These are phyloP conservation scores for Candida pseudoglaebosa DNA, from an alignment of 805 yeast species.

Conservation along the genomic window DNA sequence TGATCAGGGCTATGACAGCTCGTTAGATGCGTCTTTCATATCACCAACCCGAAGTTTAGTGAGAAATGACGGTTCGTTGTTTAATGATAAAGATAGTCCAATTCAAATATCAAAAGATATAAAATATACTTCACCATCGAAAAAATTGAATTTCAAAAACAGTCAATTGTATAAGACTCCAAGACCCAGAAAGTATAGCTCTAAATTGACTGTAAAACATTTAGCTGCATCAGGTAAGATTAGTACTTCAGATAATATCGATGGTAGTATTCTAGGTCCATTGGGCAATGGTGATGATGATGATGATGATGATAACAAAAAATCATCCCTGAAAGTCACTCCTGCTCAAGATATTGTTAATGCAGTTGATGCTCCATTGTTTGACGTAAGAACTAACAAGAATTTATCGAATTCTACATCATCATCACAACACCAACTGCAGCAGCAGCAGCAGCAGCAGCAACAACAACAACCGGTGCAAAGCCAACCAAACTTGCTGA, in stretches of 20 bases:
- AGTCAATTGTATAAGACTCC: conserved; percentile 28
- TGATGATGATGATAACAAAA: too few relatives aligned
- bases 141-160: conserved; percentile 25
- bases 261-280: conserved; percentile 29
- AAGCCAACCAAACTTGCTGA: conserved; percentile 9
- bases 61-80: conserved; percentile 23
- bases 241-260: conserved; percentile 7
- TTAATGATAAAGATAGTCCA: conserved; percentile 31
- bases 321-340: conserved; percentile 15
- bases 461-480: conserved; percentile 5
- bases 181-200: conserved; percentile 26
- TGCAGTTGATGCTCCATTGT: conserved; percentile 54
- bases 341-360: conserved; percentile 31
- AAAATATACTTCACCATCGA: conserved; percentile 11
- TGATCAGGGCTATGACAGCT: conserved; percentile 20
- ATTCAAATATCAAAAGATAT: conserved; percentile 14
- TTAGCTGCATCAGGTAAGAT: conserved; percentile 12
- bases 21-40: conserved; percentile 36
- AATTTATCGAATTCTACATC: neutral
- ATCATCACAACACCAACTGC: conserved; percentile 8
- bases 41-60: conserved; percentile 15
- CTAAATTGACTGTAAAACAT: conserved; percentile 28
- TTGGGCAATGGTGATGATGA: conserved; percentile 15
- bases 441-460: conserved; percentile 8
- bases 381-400: conserved; percentile 28